A percentile compares a stretch with the other conserved stretches of the same genome.
These are phyloP conservation scores for Psilocybe mexicana DNA, from an alignment of 1,284 basidiomycete genomes.

Conservation along the genomic window DNA sequence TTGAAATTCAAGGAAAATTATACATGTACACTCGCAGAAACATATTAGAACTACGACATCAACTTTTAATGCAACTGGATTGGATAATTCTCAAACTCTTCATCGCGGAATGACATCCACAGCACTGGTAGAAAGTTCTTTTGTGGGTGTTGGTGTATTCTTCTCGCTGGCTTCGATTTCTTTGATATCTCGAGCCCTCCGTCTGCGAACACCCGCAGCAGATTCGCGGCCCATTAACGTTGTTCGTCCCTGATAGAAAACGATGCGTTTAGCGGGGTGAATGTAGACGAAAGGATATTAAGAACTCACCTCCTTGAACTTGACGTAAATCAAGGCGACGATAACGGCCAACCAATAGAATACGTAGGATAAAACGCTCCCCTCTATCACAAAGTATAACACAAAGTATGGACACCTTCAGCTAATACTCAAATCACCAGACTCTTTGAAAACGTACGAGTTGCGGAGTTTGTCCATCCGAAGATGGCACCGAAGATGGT, in stretches of 20 bases:
- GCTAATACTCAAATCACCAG: neutral
- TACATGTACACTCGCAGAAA: neutral
- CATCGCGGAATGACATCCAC: conserved; percentile 16
- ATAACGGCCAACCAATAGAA: conserved; percentile 82
- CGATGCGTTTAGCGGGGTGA: neutral
- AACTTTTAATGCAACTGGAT: neutral
- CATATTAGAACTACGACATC: neutral
- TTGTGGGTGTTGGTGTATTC: conserved; percentile 16
- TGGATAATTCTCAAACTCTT: neutral
- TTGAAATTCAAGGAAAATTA: too few species aligned
- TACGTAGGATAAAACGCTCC: conserved; percentile 71
- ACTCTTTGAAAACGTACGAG: conserved; percentile 33
- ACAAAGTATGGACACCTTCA: neutral
- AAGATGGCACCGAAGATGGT: conserved; percentile 73
- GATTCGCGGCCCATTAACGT: conserved; percentile 46
- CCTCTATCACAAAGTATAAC: conserved; percentile 39
- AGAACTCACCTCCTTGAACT: conserved; percentile 57
- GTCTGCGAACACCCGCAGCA: conserved; percentile 36
- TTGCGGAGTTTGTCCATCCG: conserved; percentile 76
- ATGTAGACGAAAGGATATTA: neutral
- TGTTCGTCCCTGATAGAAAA: conserved; percentile 40
- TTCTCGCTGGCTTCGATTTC: conserved; percentile 19
- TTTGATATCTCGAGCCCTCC: conserved; percentile 14
- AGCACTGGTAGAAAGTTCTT: conserved; percentile 1
- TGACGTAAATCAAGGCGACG: conserved; percentile 63